Conservation (phyloP, 2,329 filamentous ascomycete species). For the Apiospora rasikravindrae region DNA sequence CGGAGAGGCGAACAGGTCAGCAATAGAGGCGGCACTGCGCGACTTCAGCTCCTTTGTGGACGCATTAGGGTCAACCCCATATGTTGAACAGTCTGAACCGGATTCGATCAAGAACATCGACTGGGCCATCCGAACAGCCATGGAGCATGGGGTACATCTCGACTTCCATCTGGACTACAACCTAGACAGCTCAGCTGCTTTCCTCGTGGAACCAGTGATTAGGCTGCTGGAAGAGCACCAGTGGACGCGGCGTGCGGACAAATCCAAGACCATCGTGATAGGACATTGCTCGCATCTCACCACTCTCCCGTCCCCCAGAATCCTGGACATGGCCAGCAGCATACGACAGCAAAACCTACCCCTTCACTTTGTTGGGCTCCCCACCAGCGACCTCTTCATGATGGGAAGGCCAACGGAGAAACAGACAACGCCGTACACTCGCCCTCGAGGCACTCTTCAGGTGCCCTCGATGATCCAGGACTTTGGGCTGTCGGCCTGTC, state of each 20-base stretch:
- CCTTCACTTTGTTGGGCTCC: conserved; percentile 70
- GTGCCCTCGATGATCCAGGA: conserved; percentile 64
- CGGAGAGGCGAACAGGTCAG: conserved; percentile 56
- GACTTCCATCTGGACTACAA: conserved; percentile 78
- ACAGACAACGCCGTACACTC: conserved; percentile 21
- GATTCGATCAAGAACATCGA: conserved; percentile 62
- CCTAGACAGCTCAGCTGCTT: conserved; percentile 47
- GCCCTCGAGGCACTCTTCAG: conserved; percentile 65
- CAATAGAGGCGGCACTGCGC: conserved; percentile 44
- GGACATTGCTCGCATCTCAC: conserved; percentile 74
- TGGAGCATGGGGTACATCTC: conserved; percentile 58
- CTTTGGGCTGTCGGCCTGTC: conserved; percentile 61
- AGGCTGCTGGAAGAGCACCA: conserved; percentile 50
- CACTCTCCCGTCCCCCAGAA: conserved; percentile 55
- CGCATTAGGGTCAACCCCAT: conserved; percentile 71
- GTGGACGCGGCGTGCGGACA: conserved; percentile 52
- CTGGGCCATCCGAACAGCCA: conserved; percentile 64
- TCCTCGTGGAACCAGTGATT: conserved; percentile 48
- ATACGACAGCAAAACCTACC: conserved; percentile 58
- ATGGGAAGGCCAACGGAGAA: conserved; percentile 54
- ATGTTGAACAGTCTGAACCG: conserved; percentile 62
- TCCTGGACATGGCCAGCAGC: conserved; percentile 50
- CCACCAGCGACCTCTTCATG: conserved; percentile 76
- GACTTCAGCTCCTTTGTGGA: conserved; percentile 50
- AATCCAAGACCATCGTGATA: conserved; percentile 58